These are phyloP conservation scores for Cryptosporidium parvum DNA, from an alignment of 169 alveolate genomes.

Conservation along the genomic window DNA sequence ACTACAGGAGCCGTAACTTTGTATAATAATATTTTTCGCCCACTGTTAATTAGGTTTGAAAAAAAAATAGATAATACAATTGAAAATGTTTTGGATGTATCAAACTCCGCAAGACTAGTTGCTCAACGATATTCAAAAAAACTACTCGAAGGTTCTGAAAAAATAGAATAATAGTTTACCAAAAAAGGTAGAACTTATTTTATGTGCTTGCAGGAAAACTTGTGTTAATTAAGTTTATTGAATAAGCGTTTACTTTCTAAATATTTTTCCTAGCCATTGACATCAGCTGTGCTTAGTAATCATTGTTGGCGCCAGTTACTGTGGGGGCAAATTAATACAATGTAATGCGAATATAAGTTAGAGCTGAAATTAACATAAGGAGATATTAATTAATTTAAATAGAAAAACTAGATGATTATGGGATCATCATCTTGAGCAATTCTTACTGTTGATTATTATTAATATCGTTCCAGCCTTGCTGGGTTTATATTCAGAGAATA, in stretches of 20 bases:
- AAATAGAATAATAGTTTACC: constrained; percentile 21
- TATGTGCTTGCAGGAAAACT: neutral
- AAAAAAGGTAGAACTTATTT: neutral
- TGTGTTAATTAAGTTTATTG: neutral
- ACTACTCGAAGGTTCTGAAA: constrained; percentile 16
- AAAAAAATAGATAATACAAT: constrained; percentile 80
- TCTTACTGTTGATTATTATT: neutral
- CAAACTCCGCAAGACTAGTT: constrained; percentile 53
- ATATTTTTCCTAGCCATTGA: neutral
- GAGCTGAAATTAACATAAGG: neutral
- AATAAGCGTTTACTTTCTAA: neutral
- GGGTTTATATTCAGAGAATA: neutral
- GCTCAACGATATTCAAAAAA: constrained; percentile 61
- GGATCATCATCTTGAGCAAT: neutral
- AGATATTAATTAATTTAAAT: neutral
- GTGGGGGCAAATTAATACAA: neutral
- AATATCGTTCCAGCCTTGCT: neutral
- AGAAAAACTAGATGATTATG: neutral
- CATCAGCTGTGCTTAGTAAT: neutral
- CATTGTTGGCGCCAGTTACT: neutral
- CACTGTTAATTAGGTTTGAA: constrained; percentile 80
- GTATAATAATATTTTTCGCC: constrained; percentile 80
- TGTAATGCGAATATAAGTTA: neutral
- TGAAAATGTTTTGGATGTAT: constrained; percentile 76
- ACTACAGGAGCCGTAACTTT: constrained; percentile 81